Conservation (phyloP, 306 rosid species). For the Lagenaria siceraria region DNA sequence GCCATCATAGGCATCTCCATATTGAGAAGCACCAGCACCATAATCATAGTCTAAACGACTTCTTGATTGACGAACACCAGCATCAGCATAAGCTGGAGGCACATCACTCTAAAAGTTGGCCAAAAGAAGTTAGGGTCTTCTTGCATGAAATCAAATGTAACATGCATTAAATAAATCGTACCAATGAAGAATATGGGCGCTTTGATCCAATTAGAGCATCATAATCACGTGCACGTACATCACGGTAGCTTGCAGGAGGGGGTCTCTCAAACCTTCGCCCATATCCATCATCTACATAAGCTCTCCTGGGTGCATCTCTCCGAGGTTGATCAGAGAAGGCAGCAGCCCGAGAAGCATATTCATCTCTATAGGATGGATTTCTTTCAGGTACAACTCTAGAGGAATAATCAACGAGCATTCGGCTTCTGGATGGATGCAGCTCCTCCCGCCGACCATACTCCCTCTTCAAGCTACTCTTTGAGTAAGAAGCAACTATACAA, state of each 20-base stretch:
- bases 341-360: constrained; percentile 57
- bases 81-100: constrained; percentile 63
- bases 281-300: constrained; percentile 79
- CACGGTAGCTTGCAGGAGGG: constrained; percentile 70
- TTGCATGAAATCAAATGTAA: neutral
- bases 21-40: constrained; percentile 53
- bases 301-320: constrained; percentile 61
- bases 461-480: constrained; percentile 69
- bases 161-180: constrained; percentile 13
- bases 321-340: constrained; percentile 58
- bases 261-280: constrained; percentile 70
- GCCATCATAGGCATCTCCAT: constrained; percentile 70
- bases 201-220: constrained; percentile 67
- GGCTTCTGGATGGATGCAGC: constrained; percentile 72
- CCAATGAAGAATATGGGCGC: constrained; percentile 67
- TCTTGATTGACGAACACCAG: constrained; percentile 72
- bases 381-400: constrained; percentile 70
- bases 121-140: neutral
- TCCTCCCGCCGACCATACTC: constrained; percentile 78
- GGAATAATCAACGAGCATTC: constrained; percentile 58
- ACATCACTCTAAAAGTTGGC: constrained; percentile 51
- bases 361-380: constrained; percentile 63
- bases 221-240: constrained; percentile 62
- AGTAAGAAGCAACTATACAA: constrained; percentile 48
- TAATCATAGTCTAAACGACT: constrained; percentile 81